Evolutionary conservation across 768 basidiomycete genomes (phyloP).

Genomic region (Pisolithus microcarpus): DNA sequence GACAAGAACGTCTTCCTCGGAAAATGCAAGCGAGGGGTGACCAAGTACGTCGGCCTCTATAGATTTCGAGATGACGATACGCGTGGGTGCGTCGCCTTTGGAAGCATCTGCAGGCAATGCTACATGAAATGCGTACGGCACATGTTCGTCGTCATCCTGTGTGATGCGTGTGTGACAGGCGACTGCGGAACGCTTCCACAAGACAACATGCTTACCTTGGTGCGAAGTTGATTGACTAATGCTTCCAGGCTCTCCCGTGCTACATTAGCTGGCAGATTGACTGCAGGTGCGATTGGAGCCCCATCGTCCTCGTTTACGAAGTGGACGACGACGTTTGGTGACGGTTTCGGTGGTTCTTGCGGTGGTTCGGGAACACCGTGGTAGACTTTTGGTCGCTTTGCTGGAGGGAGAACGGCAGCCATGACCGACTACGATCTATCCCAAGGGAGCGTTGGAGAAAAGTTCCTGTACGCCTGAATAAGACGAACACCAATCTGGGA

Average conservation of each 20-base stretch:
- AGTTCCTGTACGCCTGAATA: neutral
- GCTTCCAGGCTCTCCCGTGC: constrained; percentile 76
- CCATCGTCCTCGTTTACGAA: constrained; percentile 90
- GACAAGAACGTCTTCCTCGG: constrained; percentile 80
- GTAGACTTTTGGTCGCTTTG: constrained; percentile 80
- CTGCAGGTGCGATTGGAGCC: constrained; percentile 70
- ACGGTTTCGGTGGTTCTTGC: constrained; percentile 37
- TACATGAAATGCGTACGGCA: constrained; percentile 90
- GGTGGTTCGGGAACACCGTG: constrained; percentile 66
- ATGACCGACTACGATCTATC: constrained; percentile 31
- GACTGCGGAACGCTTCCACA: constrained; percentile 10
- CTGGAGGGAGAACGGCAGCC: constrained; percentile 83
- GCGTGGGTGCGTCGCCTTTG: constrained; percentile 51
- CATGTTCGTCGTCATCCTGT: constrained; percentile 66
- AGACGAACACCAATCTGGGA: neutral
- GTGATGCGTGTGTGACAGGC: constrained; percentile 2
- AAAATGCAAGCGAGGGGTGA: constrained; percentile 64
- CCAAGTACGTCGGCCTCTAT: constrained; percentile 74
- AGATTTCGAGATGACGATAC: constrained; percentile 79
- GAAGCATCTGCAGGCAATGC: constrained; percentile 52
- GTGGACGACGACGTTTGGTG: constrained; percentile 78
- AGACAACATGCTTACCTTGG: constrained; percentile 45
- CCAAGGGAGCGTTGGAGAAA: neutral
- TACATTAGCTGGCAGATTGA: constrained; percentile 85
- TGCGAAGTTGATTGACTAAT: constrained; percentile 81